Evolutionary conservation across 139 green algal species (phyloP), one percentile per base, ranked within the genome.

Genomic region (Chlamydomonas urium): DNA sequence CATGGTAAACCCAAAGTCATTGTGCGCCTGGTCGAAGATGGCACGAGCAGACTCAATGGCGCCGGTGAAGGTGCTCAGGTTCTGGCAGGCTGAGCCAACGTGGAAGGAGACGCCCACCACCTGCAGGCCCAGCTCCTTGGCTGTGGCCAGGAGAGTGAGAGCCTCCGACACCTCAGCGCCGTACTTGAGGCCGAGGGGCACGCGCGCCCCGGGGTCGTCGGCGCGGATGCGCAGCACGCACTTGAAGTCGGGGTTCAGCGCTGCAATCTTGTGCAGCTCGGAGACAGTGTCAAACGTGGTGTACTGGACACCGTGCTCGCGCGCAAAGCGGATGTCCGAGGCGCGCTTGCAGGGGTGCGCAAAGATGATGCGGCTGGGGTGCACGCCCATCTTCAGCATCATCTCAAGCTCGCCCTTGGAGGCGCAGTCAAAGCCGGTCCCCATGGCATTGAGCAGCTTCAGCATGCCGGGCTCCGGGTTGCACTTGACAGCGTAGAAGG

Each of bases 401-500:
- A 79, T 66, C 35, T 93, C 81, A 24, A 97, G 73, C 82, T 99
- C 94, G 1, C 89, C 87, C 36, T 90, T 84, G 24, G 77, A 92
- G 4, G 95, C 95, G 66, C 93, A 98, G 84, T 99, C 95, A 74
- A 99, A 99, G 38, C 93, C 91, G 14, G 90, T 83, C 36, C 95
- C 95, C 36, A 97, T 74, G 1, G 91, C 83, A 14, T 89, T 86
- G 21, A 99, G 84, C 45, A 90, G 69, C 21, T 81, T 75, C 24
- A 99, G 74, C 36, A 99, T 75, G 33, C 84, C 90, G 0, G 79
- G 73, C 78, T 99, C 91, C 5, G 85, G 86, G 84, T 97, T 94
- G 88, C 93, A 98, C 88, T 98, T 98, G 60, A 98, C 92, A 3
- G 92, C 92, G 73, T 94, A 99, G 87, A 92, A 95, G 29, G 95